Evolutionary conservation across 1,284 basidiomycete species (phyloP), one percentile per base, ranked within the genome.

Genomic region (Rhodotorula glutinis): DNA sequence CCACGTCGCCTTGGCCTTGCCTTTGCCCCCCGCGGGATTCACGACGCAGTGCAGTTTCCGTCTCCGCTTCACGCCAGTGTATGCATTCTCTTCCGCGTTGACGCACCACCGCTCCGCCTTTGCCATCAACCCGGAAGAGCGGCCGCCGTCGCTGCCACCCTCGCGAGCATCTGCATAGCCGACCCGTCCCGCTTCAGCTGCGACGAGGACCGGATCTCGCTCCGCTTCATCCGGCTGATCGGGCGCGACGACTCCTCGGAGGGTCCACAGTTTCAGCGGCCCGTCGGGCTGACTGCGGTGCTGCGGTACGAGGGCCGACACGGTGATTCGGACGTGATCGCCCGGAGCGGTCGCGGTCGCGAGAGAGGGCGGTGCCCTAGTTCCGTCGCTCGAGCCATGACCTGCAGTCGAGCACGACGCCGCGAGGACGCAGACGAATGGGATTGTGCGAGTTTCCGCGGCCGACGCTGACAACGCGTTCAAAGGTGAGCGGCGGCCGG

Each of bases 11-110:
- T 79, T 79, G 0, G 84, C 88, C 77, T 89, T 90, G 55, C 90
- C 90, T 84, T 94, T 82, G 3, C 94, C 94, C 65, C 93, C 89
- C 60, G 85, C 81, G 2, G 94, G 94, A 77, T 98, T 98, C 69
- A 97, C 83, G n/a, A 97, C 79, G 2, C 97, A 82, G 40, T 69
- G 67, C n/a, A 75, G 57, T 0, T 62, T 63, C 23, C 66, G 60
- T 3, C 47, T 3, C 1, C 65, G 67, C 44, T 70, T 54, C 43
- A 56, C 27, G 33, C 58, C 60, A 5, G 23, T 41, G 25, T 71
- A 71, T 3, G 66, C 66, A 8, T 56, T 23, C 21, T 30, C 21
- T 47, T 61, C 43, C 2, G 49, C 55, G 17, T 53, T 30, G 8
- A 17, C 25, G 40, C 60, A 59, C 65, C 65, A 71, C 4, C 27